Percentiles rank a stretch among this genome's conserved stretches.
These are phyloP conservation scores for Chlorella sp. DNA, from an alignment of 139 green algal genomes.

Conservation along the genomic window DNA sequence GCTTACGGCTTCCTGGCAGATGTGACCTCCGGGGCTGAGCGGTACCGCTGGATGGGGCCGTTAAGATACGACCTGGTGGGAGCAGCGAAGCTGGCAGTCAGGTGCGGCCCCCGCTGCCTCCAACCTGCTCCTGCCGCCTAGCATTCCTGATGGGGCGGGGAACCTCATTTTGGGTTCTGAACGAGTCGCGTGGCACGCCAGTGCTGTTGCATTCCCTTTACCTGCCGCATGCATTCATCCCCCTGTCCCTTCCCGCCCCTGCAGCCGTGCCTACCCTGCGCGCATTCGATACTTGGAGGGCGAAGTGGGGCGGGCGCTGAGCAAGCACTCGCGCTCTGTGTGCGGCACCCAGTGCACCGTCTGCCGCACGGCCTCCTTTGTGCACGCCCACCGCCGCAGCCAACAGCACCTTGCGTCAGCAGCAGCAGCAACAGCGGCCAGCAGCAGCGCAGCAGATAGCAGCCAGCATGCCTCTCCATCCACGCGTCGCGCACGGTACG, in stretches of 20 bases:
- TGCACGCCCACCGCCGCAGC: not conserved
- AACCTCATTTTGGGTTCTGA: too few relatives aligned
- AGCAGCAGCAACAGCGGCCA: not conserved
- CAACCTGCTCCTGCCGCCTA: too few relatives aligned
- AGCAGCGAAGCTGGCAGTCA: constrained; percentile 42
- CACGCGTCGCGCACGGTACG: not conserved
- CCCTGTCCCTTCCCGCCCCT: not conserved
- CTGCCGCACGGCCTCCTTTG: constrained; percentile 7
- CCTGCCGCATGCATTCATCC: too few relatives aligned
- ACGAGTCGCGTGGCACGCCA: too few relatives aligned
- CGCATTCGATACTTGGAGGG: constrained; percentile 3
- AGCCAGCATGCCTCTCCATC: not conserved
- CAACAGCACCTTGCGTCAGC: not conserved
- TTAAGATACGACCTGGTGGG: constrained; percentile 62
- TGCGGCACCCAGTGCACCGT: constrained; percentile 14
- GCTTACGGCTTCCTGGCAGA: constrained; percentile 85
- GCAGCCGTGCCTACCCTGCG: constrained; percentile 19
- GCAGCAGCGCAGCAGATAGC: not conserved
- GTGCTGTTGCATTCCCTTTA: too few relatives aligned
- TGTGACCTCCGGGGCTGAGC: constrained; percentile 75
- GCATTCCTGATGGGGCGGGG: too few relatives aligned
- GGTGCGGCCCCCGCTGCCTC: too few relatives aligned
- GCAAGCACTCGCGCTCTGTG: not conserved
- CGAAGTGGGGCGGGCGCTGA: not conserved
- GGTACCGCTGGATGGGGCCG: constrained; percentile 75